Percentiles rank a stretch among this genome's conserved stretches.
Conservation (phyloP, 2,329 filamentous ascomycete genomes). For the Aureobasidium pullulans region DNA sequence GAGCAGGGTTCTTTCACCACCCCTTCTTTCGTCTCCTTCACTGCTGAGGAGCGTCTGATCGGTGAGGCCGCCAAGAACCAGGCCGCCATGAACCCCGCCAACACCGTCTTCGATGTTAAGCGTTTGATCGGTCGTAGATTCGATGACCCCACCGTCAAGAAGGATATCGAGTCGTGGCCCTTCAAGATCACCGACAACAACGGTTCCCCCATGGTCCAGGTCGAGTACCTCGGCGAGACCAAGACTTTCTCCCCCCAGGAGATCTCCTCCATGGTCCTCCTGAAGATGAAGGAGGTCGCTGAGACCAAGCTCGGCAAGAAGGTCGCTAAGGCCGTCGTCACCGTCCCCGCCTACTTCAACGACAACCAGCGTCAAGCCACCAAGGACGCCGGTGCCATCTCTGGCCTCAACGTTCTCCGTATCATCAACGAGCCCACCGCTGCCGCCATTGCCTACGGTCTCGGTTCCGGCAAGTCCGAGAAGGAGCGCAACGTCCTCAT, state of each 20-base stretch:
- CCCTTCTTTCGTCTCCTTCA: slow-evolving; percentile 98
- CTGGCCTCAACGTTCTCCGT: slow-evolving; percentile 95
- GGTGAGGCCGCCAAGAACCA: slow-evolving; percentile 99
- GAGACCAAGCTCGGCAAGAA: slow-evolving; percentile 98
- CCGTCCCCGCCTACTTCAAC: slow-evolving; percentile 99
- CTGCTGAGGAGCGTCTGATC: slow-evolving; percentile 95
- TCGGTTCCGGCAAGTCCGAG: slow-evolving; percentile 79
- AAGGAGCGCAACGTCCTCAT: slow-evolving; percentile 99
- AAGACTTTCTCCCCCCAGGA: slow-evolving; percentile 98
- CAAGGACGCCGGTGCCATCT: slow-evolving; percentile 97
- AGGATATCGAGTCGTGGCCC: slow-evolving; percentile 97
- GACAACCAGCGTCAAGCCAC: slow-evolving; percentile 99
- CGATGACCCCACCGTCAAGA: slow-evolving; percentile 95
- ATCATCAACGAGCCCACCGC: slow-evolving; percentile 99
- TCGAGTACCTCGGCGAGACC: slow-evolving; percentile 88
- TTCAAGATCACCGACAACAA: slow-evolving; percentile 95
- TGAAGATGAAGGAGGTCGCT: slow-evolving; percentile 99
- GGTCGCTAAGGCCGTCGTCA: slow-evolving; percentile 98
- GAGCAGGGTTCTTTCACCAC: slow-evolving; percentile 99
- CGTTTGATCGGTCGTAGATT: slow-evolving; percentile 95
- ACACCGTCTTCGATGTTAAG: slow-evolving; percentile 99
- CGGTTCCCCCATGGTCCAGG: slow-evolving; percentile 85
- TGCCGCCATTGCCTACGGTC: slow-evolving; percentile 96
- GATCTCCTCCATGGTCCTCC: slow-evolving; percentile 97
- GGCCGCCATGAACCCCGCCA: slow-evolving; percentile 97